These are phyloP conservation scores for Ettlia oleoabundans DNA, from an alignment of 139 green algal genomes.

Conservation along the genomic window DNA sequence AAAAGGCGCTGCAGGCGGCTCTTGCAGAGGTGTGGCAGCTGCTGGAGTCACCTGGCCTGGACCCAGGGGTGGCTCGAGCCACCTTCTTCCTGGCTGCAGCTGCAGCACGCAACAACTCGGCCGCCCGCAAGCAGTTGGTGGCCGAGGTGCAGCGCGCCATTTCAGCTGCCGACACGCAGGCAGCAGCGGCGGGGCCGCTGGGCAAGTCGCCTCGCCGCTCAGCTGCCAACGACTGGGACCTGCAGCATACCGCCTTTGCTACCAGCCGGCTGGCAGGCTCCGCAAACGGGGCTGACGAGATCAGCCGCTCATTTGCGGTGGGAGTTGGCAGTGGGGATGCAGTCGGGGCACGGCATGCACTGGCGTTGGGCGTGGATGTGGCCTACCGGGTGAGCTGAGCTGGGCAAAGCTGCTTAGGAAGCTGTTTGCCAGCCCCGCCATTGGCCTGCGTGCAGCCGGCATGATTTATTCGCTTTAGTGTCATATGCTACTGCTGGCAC, in stretches of 20 bases:
- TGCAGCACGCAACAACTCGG: slow-evolving; percentile 21
- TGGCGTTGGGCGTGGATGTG: slow-evolving; percentile 67
- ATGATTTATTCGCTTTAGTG: too few relatives aligned
- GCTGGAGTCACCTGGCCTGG: slow-evolving; percentile 25
- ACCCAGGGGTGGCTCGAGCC: slow-evolving; percentile 19
- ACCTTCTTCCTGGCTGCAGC: slow-evolving; percentile 29
- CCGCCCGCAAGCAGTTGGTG: slow-evolving; percentile 24
- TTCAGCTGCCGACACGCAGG: slow-evolving; percentile 27
- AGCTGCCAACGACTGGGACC: slow-evolving; percentile 37
- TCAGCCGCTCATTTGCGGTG: slow-evolving; percentile 34
- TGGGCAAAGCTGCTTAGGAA: neutral
- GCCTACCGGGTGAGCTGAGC: slow-evolving; percentile 43
- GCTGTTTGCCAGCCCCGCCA: too few relatives aligned
- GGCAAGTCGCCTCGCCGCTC: neutral
- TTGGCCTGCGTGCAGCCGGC: too few relatives aligned
- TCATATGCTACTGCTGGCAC: too few relatives aligned
- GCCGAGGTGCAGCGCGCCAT: slow-evolving; percentile 30
- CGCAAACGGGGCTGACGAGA: slow-evolving; percentile 2
- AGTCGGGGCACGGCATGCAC: slow-evolving; percentile 71
- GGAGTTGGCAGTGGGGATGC: slow-evolving; percentile 66
- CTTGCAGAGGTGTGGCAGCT: slow-evolving; percentile 24
- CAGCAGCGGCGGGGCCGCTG: neutral
- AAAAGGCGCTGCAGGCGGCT: slow-evolving; percentile 33
- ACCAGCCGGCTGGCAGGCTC: slow-evolving; percentile 19
- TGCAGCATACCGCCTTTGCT: slow-evolving; percentile 50